Percentiles rank a stretch among this genome's conserved stretches.
Evolutionary conservation across 192 early-diverging fungal genomes (phyloP).

Genomic region (Backusella parvicylindrica): DNA sequence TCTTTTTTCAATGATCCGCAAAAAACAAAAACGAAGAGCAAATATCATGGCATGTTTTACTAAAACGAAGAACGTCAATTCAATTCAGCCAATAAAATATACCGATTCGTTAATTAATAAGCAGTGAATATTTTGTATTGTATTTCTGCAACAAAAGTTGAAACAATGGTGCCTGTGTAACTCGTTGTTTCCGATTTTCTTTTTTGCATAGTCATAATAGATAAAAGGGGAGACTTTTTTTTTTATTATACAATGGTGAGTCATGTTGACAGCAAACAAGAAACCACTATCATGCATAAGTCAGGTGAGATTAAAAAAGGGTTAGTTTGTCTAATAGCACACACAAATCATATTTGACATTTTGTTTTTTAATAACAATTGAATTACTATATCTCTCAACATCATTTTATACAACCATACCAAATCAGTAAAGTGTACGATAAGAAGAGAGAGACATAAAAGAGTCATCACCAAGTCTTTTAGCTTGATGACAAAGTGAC

Average conservation of each 20-base stretch:
- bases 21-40: no score
- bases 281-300: background rate
- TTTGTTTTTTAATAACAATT: background rate
- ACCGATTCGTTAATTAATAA: no score
- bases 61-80: no score
- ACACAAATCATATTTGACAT: background rate
- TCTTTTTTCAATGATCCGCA: no score
- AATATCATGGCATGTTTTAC: no score
- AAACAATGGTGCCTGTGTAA: no score
- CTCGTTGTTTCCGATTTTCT: no score
- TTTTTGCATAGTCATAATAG: no score
- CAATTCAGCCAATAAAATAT: no score
- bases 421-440: background rate
- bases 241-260: background rate
- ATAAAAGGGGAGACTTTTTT: background rate
- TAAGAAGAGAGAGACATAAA: background rate
- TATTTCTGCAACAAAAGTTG: no score
- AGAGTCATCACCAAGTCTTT: background rate
- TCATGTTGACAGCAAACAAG: background rate
- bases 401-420: background rate
- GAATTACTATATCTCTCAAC: background rate
- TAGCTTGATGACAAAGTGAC: background rate
- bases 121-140: no score
- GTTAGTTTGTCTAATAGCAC: background rate
- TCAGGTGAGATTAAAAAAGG: background rate